Conservation (phyloP, 2,329 filamentous ascomycete species). For the Calonectria pseudoturangicola region DNA sequence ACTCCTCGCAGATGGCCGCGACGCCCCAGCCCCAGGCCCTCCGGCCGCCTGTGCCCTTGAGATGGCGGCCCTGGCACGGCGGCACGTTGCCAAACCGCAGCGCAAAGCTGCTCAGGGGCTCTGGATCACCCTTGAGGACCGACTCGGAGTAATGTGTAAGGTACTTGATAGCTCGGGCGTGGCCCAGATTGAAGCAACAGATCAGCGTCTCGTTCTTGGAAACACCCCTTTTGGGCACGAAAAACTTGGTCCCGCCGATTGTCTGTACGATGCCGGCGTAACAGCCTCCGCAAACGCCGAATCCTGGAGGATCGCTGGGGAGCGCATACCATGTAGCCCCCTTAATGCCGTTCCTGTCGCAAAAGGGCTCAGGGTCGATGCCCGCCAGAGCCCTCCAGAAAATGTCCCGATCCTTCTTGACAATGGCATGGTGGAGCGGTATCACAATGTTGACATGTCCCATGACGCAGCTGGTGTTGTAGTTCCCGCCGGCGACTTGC, state of each 20-base stretch:
- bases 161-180: constrained; percentile 54
- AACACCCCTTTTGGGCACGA: constrained; percentile 51
- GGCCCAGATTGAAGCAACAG: constrained; percentile 60
- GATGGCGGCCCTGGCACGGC: constrained; percentile 48
- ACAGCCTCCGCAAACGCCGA: constrained; percentile 62
- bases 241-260: constrained; percentile 55
- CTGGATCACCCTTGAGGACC: constrained; percentile 53
- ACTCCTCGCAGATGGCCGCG: constrained; percentile 61
- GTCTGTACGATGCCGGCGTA: constrained; percentile 57
- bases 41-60: constrained; percentile 38
- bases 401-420: constrained; percentile 54
- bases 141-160: constrained; percentile 52
- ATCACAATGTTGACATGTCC: constrained; percentile 56
- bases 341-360: constrained; percentile 56
- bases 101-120: constrained; percentile 55
- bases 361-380: constrained; percentile 56
- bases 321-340: constrained; percentile 60
- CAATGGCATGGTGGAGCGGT: constrained; percentile 56
- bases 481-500: constrained; percentile 48
- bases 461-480: constrained; percentile 54
- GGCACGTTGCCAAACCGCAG: constrained; percentile 56
- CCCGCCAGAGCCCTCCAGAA: constrained; percentile 59
- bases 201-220: constrained; percentile 46
- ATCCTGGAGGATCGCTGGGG: constrained; percentile 55
- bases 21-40: constrained; percentile 62